A percentile compares a stretch with the other conserved stretches of the same genome.
phyloP scores from a whole-genome alignment of 2,329 filamentous ascomycete species.

The Xylariaceae sp. region DNA sequence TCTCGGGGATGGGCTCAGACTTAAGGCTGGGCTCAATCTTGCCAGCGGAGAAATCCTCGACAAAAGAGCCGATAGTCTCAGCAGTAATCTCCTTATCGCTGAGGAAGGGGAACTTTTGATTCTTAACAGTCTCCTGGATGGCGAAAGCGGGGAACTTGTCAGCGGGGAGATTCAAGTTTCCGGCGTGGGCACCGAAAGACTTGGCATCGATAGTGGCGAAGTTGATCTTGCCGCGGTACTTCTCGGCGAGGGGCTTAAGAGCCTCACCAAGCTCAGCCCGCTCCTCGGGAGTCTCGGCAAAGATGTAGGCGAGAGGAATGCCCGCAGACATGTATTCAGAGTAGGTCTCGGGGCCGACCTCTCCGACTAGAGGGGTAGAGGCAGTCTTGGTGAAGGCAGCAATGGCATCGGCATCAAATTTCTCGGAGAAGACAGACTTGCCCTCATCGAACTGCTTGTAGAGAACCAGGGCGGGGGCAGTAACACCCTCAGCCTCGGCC shows the following conservation, averaged over 20 bases:
- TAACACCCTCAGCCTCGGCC: constrained; percentile 86
- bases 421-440: constrained; percentile 77
- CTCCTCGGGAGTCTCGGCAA: constrained; percentile 88
- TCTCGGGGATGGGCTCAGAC: constrained; percentile 94
- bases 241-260: constrained; percentile 82
- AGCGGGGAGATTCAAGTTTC: constrained; percentile 94
- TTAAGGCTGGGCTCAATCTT: constrained; percentile 96
- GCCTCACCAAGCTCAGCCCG: constrained; percentile 71
- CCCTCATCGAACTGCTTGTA: constrained; percentile 99
- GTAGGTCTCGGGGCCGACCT: constrained; percentile 97
- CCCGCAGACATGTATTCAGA: constrained; percentile 88
- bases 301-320: constrained; percentile 94
- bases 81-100: constrained; percentile 74
- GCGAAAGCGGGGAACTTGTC: constrained; percentile 96
- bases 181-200: constrained; percentile 88
- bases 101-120: constrained; percentile 94
- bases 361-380: constrained; percentile 86
- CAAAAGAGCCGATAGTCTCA: constrained; percentile 71
- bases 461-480: constrained; percentile 79
- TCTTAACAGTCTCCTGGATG: constrained; percentile 93
- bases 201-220: constrained; percentile 97
- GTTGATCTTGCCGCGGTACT: constrained; percentile 92
- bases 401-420: constrained; percentile 78
- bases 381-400: constrained; percentile 78
- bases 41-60: constrained; percentile 78